Evolutionary conservation across 1,139 yeast species (phyloP).

Genomic region (Kurtzmaniella natalensis): DNA sequence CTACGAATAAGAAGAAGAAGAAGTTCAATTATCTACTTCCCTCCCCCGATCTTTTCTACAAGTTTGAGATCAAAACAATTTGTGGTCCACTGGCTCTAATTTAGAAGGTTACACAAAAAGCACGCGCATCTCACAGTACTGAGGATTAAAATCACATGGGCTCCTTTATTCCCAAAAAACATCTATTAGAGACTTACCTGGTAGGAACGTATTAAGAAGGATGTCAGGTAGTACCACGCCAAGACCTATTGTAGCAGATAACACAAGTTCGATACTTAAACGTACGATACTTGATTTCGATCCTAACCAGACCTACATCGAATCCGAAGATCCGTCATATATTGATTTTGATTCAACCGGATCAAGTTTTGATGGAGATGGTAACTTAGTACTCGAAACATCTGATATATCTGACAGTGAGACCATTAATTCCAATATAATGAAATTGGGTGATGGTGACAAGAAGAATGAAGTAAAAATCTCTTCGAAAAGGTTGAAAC

Average conservation of each 20-base stretch:
- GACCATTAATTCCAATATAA: too few species aligned
- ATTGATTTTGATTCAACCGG: conserved; percentile 22
- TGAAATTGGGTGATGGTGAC: too few species aligned
- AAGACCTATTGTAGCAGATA: neutral
- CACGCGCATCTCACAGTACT: neutral
- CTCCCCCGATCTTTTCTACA: too few species aligned
- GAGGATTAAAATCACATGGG: conserved; percentile 1
- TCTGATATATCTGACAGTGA: neutral
- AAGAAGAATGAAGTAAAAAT: too few species aligned
- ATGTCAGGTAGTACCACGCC: conserved; percentile 1
- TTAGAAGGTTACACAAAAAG: conserved; percentile 12
- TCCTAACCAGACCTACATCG: conserved; percentile 30
- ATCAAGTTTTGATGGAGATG: conserved; percentile 16
- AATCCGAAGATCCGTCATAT: conserved; percentile 37
- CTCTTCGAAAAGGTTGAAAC: too few species aligned
- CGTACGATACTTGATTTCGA: conserved; percentile 24
- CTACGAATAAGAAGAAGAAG: too few species aligned
- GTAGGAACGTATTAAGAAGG: neutral
- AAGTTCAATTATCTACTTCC: too few species aligned
- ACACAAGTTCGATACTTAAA: neutral
- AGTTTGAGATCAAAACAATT: too few species aligned
- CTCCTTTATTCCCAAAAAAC: neutral
- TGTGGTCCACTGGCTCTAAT: too few species aligned
- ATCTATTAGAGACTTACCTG: neutral
- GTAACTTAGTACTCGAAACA: too few species aligned